phyloP scores from a whole-genome alignment of 306 rosid species.

The Begonia masoniana region DNA sequence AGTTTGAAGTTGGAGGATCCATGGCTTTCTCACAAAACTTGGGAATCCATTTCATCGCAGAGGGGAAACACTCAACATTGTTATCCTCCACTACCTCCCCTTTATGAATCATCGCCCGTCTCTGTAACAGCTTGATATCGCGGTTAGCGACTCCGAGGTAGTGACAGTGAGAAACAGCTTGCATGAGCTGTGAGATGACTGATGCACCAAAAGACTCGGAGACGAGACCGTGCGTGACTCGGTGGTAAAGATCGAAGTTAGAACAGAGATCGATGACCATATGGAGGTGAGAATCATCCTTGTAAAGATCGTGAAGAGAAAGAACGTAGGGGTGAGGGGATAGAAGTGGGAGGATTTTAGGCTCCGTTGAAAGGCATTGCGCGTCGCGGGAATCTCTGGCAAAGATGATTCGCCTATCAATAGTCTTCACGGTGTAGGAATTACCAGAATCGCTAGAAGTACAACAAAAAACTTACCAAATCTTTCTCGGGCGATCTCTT shows the following conservation, averaged over 20 bases:
- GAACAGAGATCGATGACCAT: slow-evolving; percentile 48
- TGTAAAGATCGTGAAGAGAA: slow-evolving; percentile 28
- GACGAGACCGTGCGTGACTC: slow-evolving; percentile 10
- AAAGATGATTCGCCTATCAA: no score
- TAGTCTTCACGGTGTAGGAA: no score
- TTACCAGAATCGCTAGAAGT: no score
- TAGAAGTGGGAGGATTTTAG: slow-evolving; percentile 35
- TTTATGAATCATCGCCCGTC: slow-evolving; percentile 27
- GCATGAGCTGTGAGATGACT: slow-evolving; percentile 35
- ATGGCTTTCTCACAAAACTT: slow-evolving; percentile 61
- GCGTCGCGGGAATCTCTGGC: slow-evolving; percentile 34
- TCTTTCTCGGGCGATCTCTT: no score
- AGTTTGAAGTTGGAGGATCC: slow-evolving; percentile 61
- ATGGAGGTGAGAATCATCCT: slow-evolving; percentile 42
- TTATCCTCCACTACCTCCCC: slow-evolving; percentile 14
- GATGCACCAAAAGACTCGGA: slow-evolving; percentile 26
- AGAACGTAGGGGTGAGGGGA: slow-evolving; percentile 41
- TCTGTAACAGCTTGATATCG: no score
- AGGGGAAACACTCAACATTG: slow-evolving; percentile 26
- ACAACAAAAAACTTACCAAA: no score
- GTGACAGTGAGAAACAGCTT: slow-evolving; percentile 49
- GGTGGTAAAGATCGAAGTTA: slow-evolving; percentile 26
- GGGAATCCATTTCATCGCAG: slow-evolving; percentile 67
- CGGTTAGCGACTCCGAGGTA: slow-evolving; percentile 48
- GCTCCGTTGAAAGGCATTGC: slow-evolving; percentile 39